These are phyloP conservation scores for Acanthamoeba royreba DNA, from an alignment of 208 protist genomes.

Conservation along the genomic window DNA sequence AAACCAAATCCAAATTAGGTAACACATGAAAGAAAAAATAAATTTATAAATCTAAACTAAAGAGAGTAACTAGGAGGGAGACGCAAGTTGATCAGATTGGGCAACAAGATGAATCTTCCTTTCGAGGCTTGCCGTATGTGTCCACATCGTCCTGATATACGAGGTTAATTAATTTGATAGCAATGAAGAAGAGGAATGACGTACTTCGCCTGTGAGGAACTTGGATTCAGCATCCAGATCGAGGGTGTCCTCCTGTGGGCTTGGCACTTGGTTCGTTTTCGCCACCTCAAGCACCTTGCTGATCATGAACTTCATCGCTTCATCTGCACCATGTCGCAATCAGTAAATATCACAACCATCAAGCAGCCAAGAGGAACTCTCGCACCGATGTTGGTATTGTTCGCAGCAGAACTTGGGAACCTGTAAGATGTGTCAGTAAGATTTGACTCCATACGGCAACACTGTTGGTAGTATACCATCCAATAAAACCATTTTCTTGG, in stretches of 20 bases:
- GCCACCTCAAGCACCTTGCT: conserved; percentile 26
- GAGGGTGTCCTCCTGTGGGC: neutral
- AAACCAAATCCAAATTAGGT: no score
- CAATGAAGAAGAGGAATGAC: neutral
- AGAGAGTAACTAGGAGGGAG: neutral
- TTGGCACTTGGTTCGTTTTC: conserved; percentile 16
- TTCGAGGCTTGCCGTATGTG: neutral
- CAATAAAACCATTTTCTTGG: neutral
- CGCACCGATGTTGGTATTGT: conserved; percentile 49
- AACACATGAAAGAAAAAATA: no score
- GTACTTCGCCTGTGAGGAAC: neutral
- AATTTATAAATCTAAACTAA: no score
- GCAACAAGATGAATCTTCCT: neutral
- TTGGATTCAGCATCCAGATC: neutral
- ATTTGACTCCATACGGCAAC: no score
- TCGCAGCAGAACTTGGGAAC: neutral
- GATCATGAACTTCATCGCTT: conserved; percentile 45
- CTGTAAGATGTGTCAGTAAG: no score
- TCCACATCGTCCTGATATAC: neutral
- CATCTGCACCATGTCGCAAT: no score
- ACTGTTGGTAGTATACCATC: no score
- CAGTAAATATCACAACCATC: no score
- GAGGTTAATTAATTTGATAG: no score
- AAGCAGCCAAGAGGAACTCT: no score
- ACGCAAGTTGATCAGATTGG: neutral